Evolutionary conservation across 2,329 filamentous ascomycete genomes (phyloP).

Genomic region (Penicillium expansum): DNA sequence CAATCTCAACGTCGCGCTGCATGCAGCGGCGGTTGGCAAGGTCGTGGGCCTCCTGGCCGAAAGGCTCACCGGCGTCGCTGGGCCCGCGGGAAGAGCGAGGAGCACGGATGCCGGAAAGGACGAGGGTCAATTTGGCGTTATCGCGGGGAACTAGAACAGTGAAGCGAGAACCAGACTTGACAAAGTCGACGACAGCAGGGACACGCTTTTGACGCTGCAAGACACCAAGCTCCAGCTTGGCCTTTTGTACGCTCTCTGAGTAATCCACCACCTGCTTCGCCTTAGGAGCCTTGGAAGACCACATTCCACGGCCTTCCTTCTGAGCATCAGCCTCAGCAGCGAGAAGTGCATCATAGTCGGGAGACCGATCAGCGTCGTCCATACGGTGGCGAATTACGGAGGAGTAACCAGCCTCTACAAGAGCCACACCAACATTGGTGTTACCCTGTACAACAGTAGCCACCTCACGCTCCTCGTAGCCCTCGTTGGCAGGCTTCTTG

Average conservation of each 20-base stretch:
- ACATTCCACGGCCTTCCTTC: constrained; percentile 88
- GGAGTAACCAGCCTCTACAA: constrained; percentile 91
- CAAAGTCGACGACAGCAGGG: constrained; percentile 91
- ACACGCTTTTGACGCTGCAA: constrained; percentile 89
- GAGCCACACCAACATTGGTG: constrained; percentile 78
- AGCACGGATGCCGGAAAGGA: constrained; percentile 87
- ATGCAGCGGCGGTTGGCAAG: constrained; percentile 83
- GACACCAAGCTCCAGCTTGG: constrained; percentile 86
- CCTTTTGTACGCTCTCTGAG: constrained; percentile 89
- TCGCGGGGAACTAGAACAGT: constrained; percentile 88
- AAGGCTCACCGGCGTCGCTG: constrained; percentile 82
- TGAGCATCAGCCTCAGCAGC: constrained; percentile 61
- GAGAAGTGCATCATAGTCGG: constrained; percentile 73
- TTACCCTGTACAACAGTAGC: constrained; percentile 79
- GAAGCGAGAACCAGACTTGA: constrained; percentile 95
- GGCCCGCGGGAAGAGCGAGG: constrained; percentile 80
- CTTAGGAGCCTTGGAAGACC: constrained; percentile 84
- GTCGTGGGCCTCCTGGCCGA: constrained; percentile 90
- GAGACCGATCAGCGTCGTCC: constrained; percentile 89
- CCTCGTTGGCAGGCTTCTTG: constrained; percentile 82
- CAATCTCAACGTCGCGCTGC: constrained; percentile 94
- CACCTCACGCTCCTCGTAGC: constrained; percentile 92
- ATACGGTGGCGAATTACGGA: constrained; percentile 93
- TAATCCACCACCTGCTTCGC: constrained; percentile 81
- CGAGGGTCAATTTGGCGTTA: constrained; percentile 89